These are phyloP conservation scores for Mortierella sp. DNA, from an alignment of 371 early-diverging fungal genomes.

Conservation along the genomic window DNA sequence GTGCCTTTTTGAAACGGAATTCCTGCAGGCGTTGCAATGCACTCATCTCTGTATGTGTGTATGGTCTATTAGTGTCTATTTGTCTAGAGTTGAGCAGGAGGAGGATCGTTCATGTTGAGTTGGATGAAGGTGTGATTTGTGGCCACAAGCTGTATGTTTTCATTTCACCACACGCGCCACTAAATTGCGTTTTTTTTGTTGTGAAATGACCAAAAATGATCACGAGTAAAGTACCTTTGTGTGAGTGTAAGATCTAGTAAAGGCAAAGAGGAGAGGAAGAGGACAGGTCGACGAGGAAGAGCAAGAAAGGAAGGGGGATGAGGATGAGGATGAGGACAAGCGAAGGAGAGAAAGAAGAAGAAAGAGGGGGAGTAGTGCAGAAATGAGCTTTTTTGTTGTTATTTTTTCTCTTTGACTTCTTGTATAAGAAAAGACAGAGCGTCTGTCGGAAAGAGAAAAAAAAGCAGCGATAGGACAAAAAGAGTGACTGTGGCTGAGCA, in stretches of 20 bases:
- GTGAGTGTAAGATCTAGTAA: not conserved
- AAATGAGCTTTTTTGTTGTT: conserved; percentile 7
- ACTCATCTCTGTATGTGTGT: conserved; percentile 28
- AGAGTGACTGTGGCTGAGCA: not conserved
- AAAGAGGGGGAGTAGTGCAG: not conserved
- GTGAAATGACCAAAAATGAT: not conserved
- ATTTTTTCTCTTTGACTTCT: conserved; percentile 10
- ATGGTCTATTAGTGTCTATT: not conserved
- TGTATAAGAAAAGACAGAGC: not conserved
- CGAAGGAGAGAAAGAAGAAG: not conserved
- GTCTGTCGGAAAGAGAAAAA: not conserved
- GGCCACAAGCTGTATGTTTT: not conserved
- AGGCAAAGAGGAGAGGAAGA: not conserved
- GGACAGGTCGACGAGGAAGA: not conserved
- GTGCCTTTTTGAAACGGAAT: conserved; percentile 48
- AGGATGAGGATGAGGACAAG: not conserved
- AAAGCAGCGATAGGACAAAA: not conserved
- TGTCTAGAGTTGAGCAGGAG: no score
- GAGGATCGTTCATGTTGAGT: no score
- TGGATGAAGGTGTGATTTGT: no score
- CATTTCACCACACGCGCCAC: conserved; percentile 3
- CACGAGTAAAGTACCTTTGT: not conserved
- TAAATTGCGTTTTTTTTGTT: not conserved
- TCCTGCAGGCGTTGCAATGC: conserved; percentile 51
- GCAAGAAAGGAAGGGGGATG: not conserved